Percentiles rank a stretch among this genome's conserved stretches.
Evolutionary conservation across 495 filamentous ascomycete species (phyloP).

Genomic region (Aspergillus kassunensis): DNA sequence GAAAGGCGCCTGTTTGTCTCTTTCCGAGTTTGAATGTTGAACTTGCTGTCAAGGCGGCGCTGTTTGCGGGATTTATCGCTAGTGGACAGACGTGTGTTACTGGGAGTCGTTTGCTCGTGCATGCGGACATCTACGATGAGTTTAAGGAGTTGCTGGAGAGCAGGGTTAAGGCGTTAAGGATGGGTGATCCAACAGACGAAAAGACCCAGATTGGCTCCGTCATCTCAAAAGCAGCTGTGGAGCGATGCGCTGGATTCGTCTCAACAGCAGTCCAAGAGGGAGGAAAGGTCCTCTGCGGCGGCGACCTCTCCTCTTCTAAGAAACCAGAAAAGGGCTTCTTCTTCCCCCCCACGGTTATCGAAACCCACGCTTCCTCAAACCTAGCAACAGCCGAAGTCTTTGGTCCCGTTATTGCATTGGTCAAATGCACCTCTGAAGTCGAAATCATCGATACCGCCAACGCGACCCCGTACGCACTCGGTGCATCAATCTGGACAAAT

Average conservation of each 20-base stretch:
- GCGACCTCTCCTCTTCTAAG: constrained; percentile 32
- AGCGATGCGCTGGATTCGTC: constrained; percentile 35
- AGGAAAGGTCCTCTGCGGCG: constrained; percentile 27
- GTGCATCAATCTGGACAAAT: constrained; percentile 56
- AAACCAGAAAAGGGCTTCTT: constrained; percentile 49
- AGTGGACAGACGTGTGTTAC: constrained; percentile 62
- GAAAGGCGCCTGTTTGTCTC: constrained; percentile 56
- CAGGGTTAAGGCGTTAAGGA: constrained; percentile 40
- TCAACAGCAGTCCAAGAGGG: constrained; percentile 25
- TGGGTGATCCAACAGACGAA: constrained; percentile 47
- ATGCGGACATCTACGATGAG: constrained; percentile 39
- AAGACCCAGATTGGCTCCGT: constrained; percentile 41
- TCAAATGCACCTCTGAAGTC: constrained; percentile 45
- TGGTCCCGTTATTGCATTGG: constrained; percentile 47
- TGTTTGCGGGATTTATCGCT: constrained; percentile 55
- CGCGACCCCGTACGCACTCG: constrained; percentile 47
- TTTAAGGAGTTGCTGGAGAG: constrained; percentile 33
- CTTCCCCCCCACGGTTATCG: constrained; percentile 54
- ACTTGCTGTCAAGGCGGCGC: constrained; percentile 52
- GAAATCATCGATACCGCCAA: constrained; percentile 46
- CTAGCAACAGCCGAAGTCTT: constrained; percentile 44
- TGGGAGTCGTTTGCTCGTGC: constrained; percentile 54
- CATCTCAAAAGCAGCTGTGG: constrained; percentile 35
- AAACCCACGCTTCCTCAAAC: constrained; percentile 26
- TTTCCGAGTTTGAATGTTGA: constrained; percentile 49